Percentiles rank a stretch among this genome's conserved stretches.
phyloP scores from a whole-genome alignment of 2,329 filamentous ascomycete genomes.

The Penicillium sp. region DNA sequence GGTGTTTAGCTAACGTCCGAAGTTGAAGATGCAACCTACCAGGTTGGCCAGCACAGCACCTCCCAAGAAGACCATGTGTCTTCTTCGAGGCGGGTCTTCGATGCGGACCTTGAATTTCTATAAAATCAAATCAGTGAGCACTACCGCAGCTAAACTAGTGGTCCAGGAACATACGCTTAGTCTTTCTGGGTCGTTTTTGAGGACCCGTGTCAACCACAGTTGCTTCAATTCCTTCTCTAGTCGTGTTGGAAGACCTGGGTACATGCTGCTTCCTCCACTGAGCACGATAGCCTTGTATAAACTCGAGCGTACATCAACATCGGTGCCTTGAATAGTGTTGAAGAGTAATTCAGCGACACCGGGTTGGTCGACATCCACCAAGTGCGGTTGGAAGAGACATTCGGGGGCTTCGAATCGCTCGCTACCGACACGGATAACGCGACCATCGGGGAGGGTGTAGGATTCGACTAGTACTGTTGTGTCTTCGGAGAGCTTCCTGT shows the following conservation, averaged over 20 bases:
- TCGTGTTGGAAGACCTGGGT: constrained; percentile 89
- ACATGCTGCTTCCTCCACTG: constrained; percentile 98
- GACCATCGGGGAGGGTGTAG: constrained; percentile 95
- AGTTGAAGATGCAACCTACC: constrained; percentile 48
- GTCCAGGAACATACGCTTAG: constrained; percentile 62
- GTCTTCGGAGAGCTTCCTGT: constrained; percentile 94
- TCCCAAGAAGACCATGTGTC: constrained; percentile 99
- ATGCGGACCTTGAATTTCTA: constrained; percentile 99
- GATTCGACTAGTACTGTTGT: constrained; percentile 97
- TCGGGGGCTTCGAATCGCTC: constrained; percentile 98
- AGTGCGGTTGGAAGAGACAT: constrained; percentile 96
- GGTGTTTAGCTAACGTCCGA: background rate
- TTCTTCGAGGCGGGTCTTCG: constrained; percentile 91
- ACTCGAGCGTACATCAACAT: constrained; percentile 91
- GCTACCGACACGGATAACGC: constrained; percentile 93
- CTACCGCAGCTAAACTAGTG: background rate
- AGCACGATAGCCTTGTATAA: constrained; percentile 97
- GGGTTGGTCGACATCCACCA: constrained; percentile 96
- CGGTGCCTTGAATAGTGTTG: constrained; percentile 96
- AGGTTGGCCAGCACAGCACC: constrained; percentile 97
- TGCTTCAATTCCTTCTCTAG: constrained; percentile 99
- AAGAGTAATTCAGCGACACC: constrained; percentile 97
- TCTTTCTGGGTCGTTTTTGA: constrained; percentile 89
- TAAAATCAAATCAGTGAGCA: constrained; percentile 12
- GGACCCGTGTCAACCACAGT: constrained; percentile 90